Evolutionary conservation across 2,329 filamentous ascomycete genomes (phyloP), one percentile per base, ranked within the genome.

Genomic region (Cercospora canescens): DNA sequence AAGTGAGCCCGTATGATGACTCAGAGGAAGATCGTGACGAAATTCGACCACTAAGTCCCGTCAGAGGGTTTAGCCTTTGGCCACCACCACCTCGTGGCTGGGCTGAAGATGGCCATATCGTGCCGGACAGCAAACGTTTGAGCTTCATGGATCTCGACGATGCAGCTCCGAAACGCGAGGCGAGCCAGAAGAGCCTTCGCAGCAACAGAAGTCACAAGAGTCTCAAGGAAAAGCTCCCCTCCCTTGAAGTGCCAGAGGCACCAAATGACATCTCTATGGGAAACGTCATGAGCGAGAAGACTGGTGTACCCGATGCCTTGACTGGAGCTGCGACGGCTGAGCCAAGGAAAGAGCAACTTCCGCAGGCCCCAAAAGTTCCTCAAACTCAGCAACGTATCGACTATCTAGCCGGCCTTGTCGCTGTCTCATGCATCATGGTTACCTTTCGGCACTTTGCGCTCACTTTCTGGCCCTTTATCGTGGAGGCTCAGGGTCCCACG

Each of bases 361-460:
- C 69, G 7, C 30, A 63, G 41, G 54, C 65, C 39, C 58, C 70
- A 7, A 72, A 74, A 24, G 62, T 41, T 2, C 28, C 55, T 12
- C 37, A 64, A 39, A 55, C 65, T n/a, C 65, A 69, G 21, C 67
- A 70, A 26, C 77, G 81, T 35, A 77, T 83, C 45, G 82, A 83
- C 67, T 80, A 84, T 70, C 74, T 84, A 18, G 81, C 82, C 12
- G 82, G 82, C 37, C 72, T 84, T 4, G 79, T 82, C 11, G 80
- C 80, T 1, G 60, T 83, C 5, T 81, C 78, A 64, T 79, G 81
- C 57, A 71, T 83, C 30, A 72, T 81, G 28, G 81, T 84, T 8
- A 82, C 81, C 1, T 64, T 81, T 9, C 80, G 80, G 64, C 81
- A 83, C 71, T 83, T 83, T 68, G 75, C 77, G 16, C 72, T 82